A percentile compares a stretch with the other conserved stretches of the same genome.
Conservation (phyloP, 495 filamentous ascomycete genomes). For the Penicillium coffeae region DNA sequence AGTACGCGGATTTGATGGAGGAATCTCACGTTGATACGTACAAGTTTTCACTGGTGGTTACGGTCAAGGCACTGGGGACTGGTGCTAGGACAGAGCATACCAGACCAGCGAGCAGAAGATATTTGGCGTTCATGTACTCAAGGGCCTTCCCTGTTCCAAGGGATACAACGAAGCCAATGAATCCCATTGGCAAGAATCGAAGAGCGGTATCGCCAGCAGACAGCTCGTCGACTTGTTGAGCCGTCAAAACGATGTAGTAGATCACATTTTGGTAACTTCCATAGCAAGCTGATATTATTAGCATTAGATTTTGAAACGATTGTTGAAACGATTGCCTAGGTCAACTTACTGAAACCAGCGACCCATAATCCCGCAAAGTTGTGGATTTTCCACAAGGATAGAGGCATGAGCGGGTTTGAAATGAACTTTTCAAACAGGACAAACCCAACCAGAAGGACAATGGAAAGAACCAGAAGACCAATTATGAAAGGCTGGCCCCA, state of each 20-base stretch:
- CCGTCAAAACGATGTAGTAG: conserved; percentile 37
- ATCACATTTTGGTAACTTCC: conserved; percentile 39
- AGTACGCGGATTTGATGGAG: conserved; percentile 6
- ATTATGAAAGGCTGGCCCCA: conserved; percentile 47
- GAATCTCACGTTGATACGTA: conserved; percentile 9
- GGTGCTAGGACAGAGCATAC: conserved; percentile 30
- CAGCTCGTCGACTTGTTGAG: conserved; percentile 31
- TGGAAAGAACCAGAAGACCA: conserved; percentile 37
- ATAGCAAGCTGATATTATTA: conserved; percentile 25
- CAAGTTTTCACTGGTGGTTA: conserved; percentile 24
- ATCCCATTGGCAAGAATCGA: conserved; percentile 35
- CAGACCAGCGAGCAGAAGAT: conserved; percentile 27
- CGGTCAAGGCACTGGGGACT: conserved; percentile 29
- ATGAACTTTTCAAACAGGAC: conserved; percentile 29
- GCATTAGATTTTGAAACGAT: neutral
- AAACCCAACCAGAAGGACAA: conserved; percentile 39
- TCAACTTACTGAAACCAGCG: conserved; percentile 33
- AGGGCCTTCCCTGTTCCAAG: conserved; percentile 33
- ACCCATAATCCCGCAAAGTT: conserved; percentile 39
- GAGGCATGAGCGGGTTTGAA: conserved; percentile 32
- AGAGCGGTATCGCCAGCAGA: conserved; percentile 32
- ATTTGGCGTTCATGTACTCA: conserved; percentile 36
- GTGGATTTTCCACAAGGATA: conserved; percentile 32
- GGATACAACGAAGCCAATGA: conserved; percentile 32
- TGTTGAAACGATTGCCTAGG: too few relatives aligned